Evolutionary conservation across 495 filamentous ascomycete genomes (phyloP), one percentile per base, ranked within the genome.

Genomic region (Annulohypoxylon moriforme): DNA sequence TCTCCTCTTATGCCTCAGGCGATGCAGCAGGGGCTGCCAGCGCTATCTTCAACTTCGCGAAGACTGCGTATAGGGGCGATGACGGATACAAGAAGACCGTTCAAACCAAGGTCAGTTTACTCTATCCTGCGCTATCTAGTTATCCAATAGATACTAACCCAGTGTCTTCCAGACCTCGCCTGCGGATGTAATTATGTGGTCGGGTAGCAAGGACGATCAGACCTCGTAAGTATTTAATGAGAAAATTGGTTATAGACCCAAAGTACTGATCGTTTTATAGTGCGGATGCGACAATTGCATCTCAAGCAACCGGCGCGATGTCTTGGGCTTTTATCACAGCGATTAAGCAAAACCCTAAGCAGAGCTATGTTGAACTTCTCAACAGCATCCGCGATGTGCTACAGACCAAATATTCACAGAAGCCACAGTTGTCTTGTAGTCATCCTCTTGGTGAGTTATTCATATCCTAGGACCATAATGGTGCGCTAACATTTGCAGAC

Each of bases 111-210:
- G 69, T 68, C 24, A 56, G 36, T 20, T 27, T 8, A 34, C 10
- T 14, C 4, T 20, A 34, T 36, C 34, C 6, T n/a, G 3, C 29
- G 2, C 16, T 14, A 42, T 7, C 9, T 10, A 16, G 20, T 58
- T 0, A 91, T 33, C 11, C 7, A 4, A 40, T 14, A 33, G 31
- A 11, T 64, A 46, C 53, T 72, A 33, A 72, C 24, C 0, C 13
- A 16, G 9, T 4, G 3, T 20, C 20, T 40, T 29, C 3, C 6
- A 72, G 85, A 99, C 96, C 27, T 94, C 90, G 49, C 90, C 94
- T 6, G 96, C 96, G n/a, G 96, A 99, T 79, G 96, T 99, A 9
- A 87, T 99, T 78, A 97, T 98, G 93, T 99, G 93, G 94, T 94
- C 91, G 34, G 96, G 96, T 18, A 94, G 93, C 81, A 98, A 97